phyloP scores from a whole-genome alignment of 2,329 filamentous ascomycete species.

The Monilinia vaccinii-corymbosi region DNA sequence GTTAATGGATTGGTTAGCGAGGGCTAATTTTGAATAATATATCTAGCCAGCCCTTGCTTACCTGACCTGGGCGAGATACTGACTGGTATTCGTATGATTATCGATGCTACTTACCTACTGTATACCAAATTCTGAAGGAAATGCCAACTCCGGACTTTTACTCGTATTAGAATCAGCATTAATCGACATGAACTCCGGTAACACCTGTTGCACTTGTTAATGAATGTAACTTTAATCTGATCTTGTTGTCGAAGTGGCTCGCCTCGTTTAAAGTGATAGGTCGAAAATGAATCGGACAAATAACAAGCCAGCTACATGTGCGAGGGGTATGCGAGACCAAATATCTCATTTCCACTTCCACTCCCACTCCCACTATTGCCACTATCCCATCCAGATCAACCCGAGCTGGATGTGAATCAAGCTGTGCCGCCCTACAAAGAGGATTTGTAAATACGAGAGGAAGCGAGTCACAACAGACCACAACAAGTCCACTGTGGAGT shows the following conservation, averaged over 20 bases:
- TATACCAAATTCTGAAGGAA: too few species aligned
- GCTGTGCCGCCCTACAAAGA: background rate
- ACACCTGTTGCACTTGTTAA: too few species aligned
- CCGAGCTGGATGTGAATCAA: background rate
- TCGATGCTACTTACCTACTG: too few species aligned
- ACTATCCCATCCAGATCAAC: background rate
- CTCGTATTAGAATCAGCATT: too few species aligned
- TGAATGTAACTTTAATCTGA: slow-evolving; percentile 11
- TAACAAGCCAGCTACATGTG: background rate
- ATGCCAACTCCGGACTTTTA: too few species aligned
- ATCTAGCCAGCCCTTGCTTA: too few species aligned
- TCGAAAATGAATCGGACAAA: background rate
- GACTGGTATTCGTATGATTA: too few species aligned
- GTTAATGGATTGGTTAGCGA: too few species aligned
- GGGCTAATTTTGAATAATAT: too few species aligned
- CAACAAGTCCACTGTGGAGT: too few species aligned
- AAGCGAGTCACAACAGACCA: background rate
- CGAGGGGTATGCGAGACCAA: background rate
- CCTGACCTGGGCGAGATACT: too few species aligned
- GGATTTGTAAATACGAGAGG: background rate
- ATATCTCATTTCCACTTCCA: background rate
- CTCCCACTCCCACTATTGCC: background rate
- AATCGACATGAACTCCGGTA: too few species aligned
- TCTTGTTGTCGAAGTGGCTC: slow-evolving; percentile 5
- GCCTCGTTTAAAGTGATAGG: slow-evolving; percentile 10